A percentile compares a stretch with the other conserved stretches of the same genome.
These are phyloP conservation scores for Solanum neorickii DNA, from an alignment of 257 asterid genomes.

Conservation along the genomic window DNA sequence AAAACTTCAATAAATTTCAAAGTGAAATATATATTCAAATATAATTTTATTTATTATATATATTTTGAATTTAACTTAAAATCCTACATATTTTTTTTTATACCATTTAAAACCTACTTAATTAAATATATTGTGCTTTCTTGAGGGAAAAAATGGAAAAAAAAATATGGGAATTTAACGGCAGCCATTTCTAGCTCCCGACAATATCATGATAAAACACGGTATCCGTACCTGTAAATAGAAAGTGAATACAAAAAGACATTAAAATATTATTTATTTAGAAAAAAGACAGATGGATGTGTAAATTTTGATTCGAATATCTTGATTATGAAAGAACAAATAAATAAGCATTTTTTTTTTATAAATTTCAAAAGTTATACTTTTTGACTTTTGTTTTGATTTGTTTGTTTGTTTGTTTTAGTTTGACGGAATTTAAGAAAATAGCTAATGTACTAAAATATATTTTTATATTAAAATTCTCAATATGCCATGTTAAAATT, in stretches of 20 bases:
- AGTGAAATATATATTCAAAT: background rate
- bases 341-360: no score
- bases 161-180: background rate
- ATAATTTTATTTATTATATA: background rate
- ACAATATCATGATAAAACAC: background rate
- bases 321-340: no score
- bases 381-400: rapidly evolving
- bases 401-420: rapidly evolving
- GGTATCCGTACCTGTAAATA: background rate
- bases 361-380: background rate
- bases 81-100: background rate
- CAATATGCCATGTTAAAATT: no score
- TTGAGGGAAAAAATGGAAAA: background rate
- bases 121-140: background rate
- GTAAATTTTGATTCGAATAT: no score
- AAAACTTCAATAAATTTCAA: background rate
- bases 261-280: background rate
- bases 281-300: rapidly evolving
- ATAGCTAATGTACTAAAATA: background rate
- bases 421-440: no score
- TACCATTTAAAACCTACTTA: background rate
- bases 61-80: background rate
- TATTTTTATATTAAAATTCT: no score
- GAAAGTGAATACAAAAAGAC: background rate
- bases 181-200: background rate